Evolutionary conservation across 139 green algal genomes (phyloP), one percentile per base, ranked within the genome.

Genomic region (Closterium sp.): DNA sequence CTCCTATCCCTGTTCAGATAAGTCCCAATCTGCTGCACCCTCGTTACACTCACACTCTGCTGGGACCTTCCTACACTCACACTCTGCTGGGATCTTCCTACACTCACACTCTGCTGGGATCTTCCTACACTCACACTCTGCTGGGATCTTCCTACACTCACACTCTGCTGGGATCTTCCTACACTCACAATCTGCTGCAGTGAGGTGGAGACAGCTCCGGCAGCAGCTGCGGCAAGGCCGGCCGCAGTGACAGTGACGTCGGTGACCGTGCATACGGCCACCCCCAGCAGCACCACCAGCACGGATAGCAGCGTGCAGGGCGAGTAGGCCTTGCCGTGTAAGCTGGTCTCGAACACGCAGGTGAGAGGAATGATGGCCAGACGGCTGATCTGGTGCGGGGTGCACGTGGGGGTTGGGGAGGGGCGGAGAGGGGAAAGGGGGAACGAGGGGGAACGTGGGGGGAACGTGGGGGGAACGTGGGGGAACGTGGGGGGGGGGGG

Each of bases 351-450:
- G 87, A 98, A 94, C 12, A 98, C 25, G 91, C 96, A 98, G 7
- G 97, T 96, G 85, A 97, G 98, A 2, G 97, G 97, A 90, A 99
- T 98, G 93, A 98, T 99, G 35, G 98, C 95, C 55, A 99, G 95
- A 96, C 99, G 99, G 76, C 97, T 95, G 31, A 98, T 97, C 96
- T 93, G 91, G 43, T 69, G 43, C 12, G n/a, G n/a, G 23, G 43
- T 69, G 43, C 12, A 25, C 12, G 43, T 12, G 43, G 0, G 9
- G 98, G 90, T 4, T 98, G 3, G 0, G 95, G 0, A 98, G 10
- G 43, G 43, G 97, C 3, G n/a, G n/a, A n/a, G n/a, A n/a, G n/a
- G n/a, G n/a, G n/a, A n/a, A n/a, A n/a, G n/a, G n/a, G n/a, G n/a
- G n/a, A n/a, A n/a, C n/a, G n/a, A n/a, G n/a, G n/a, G n/a, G n/a